Evolutionary conservation across 164 flowering plant species (phyloP).

Genomic region (Echeveria elegans): DNA sequence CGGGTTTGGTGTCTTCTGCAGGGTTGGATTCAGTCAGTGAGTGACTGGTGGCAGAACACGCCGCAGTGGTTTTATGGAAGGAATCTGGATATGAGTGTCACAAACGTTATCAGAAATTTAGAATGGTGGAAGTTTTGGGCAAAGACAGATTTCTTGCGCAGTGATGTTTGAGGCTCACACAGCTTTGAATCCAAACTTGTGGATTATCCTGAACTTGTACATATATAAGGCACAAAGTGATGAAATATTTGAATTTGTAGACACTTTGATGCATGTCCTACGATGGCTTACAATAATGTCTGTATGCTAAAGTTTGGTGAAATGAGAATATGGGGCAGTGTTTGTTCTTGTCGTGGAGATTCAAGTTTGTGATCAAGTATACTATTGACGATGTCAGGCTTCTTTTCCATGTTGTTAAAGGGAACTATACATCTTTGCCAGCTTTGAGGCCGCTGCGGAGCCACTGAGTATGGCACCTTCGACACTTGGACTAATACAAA

Average conservation of each 20-base stretch:
- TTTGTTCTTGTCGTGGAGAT: neutral
- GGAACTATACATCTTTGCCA: conserved; percentile 24
- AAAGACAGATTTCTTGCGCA: conserved; percentile 1
- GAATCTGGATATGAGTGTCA: too few species aligned
- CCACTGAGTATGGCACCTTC: conserved; percentile 83
- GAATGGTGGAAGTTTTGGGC: neutral
- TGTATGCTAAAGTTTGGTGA: too few species aligned
- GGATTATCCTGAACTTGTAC: neutral
- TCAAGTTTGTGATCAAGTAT: neutral
- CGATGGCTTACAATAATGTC: too few species aligned
- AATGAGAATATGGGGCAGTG: too few species aligned
- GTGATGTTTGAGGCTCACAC: neutral
- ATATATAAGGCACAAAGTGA: neutral
- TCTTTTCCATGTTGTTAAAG: neutral
- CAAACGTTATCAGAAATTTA: conserved; percentile 19
- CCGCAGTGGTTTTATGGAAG: conserved; percentile 23
- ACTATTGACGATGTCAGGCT: neutral
- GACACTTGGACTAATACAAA: conserved; percentile 69
- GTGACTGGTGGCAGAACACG: conserved; percentile 18
- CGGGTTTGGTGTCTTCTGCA: too few species aligned
- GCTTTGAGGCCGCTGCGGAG: conserved; percentile 53
- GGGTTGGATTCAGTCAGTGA: too few species aligned
- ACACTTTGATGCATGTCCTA: too few species aligned
- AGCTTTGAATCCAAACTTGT: neutral
- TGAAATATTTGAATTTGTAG: neutral